Conservation (phyloP, 2,329 filamentous ascomycete species). For the Dendryphion nanum region DNA sequence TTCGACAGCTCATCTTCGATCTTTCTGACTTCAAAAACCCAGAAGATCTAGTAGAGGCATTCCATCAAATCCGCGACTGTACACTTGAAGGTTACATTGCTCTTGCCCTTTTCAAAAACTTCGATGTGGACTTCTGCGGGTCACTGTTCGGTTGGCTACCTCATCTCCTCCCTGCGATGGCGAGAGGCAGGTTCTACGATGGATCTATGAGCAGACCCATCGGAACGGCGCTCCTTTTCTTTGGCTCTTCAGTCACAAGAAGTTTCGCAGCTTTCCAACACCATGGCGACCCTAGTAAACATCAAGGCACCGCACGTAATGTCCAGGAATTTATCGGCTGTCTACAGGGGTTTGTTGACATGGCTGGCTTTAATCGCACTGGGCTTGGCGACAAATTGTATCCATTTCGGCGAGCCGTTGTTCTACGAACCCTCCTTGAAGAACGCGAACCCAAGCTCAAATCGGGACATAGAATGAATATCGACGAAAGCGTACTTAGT, state of each 20-base stretch:
- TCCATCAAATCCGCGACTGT: constrained; percentile 3
- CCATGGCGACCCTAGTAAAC: not conserved
- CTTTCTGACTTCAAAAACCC: constrained; percentile 1
- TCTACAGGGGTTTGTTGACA: constrained; percentile 29
- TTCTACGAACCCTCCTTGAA: constrained; percentile 31
- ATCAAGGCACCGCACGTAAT: not conserved
- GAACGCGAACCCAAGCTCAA: constrained; percentile 29
- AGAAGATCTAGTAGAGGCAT: constrained; percentile 2
- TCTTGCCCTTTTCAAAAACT: constrained; percentile 2
- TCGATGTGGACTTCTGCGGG: constrained; percentile 1
- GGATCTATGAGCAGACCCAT: not conserved
- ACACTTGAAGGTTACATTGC: constrained; percentile 2
- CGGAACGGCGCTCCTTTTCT: constrained; percentile 1
- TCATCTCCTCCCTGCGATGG: constrained; percentile 1
- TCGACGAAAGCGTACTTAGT: constrained; percentile 35
- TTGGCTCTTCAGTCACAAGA: not conserved
- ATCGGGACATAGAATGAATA: constrained; percentile 23
- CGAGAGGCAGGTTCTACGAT: constrained; percentile 2
- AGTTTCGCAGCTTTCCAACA: not conserved
- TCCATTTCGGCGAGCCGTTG: constrained; percentile 28
- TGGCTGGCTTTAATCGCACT: constrained; percentile 27
- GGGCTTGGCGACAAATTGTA: constrained; percentile 26
- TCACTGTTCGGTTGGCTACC: constrained; percentile 2
- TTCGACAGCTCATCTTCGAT: constrained; percentile 1
- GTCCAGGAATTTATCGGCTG: constrained; percentile 21